phyloP scores from a whole-genome alignment of 805 yeast species.

The Myxozyma melibiosi region DNA sequence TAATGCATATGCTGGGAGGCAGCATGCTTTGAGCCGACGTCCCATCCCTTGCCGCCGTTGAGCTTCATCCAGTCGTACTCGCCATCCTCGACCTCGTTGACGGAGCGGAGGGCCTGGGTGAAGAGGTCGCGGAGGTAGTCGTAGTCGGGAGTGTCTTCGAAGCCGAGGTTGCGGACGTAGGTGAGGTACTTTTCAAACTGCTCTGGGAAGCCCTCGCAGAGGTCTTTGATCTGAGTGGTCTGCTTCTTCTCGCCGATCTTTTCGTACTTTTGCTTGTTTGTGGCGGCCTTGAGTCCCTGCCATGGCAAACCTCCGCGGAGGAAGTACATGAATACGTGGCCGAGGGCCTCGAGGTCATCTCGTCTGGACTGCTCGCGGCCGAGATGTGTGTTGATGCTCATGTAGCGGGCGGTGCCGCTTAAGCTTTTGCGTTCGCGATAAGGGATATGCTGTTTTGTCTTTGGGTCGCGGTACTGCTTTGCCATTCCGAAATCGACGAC shows the following conservation, averaged over 20 bases:
- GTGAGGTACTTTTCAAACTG: conserved; percentile 92
- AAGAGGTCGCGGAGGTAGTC: conserved; percentile 78
- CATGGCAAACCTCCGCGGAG: conserved; percentile 93
- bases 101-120: conserved; percentile 72
- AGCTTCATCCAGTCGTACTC: conserved; percentile 98
- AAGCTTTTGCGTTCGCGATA: conserved; percentile 93
- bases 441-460: conserved; percentile 93
- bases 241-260: conserved; percentile 96
- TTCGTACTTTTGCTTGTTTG: conserved; percentile 96
- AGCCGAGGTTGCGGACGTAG: conserved; percentile 82
- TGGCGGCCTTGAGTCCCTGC: conserved; percentile 98
- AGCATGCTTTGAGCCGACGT: conserved; percentile 51
- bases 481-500: conserved; percentile 99
- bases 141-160: conserved; percentile 94
- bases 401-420: conserved; percentile 98
- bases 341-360: conserved; percentile 94
- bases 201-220: conserved; percentile 85
- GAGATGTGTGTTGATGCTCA: conserved; percentile 95
- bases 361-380: conserved; percentile 97
- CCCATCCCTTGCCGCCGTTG: conserved; percentile 97
- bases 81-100: conserved; percentile 75
- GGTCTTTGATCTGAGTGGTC: conserved; percentile 79
- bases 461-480: conserved; percentile 94
- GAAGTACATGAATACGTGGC: conserved; percentile 95
- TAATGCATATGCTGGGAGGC: conserved; percentile 33